Percentiles rank a stretch among this genome's conserved stretches.
Conservation (phyloP, 169 alveolate genomes). For the Theileria luwenshuni region DNA sequence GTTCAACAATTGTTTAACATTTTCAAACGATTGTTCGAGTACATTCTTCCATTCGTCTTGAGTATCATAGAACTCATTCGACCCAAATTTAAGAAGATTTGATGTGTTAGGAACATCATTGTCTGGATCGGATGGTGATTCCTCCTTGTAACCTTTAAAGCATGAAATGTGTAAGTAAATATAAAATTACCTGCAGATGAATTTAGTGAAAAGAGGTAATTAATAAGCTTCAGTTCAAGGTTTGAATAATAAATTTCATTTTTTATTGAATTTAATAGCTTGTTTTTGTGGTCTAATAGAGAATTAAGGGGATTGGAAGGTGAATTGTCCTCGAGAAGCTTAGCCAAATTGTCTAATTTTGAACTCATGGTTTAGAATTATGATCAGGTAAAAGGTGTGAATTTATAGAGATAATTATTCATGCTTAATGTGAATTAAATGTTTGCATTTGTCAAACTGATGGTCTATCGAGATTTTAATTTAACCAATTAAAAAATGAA, state of each 20-base stretch:
- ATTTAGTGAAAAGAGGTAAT: not conserved
- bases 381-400: not conserved
- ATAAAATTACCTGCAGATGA: constrained; percentile 11
- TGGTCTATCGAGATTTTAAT: not conserved
- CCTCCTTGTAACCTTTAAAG: not conserved
- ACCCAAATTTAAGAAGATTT: constrained; percentile 10
- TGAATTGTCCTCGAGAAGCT: too few relatives aligned
- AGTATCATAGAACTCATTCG: constrained; percentile 22
- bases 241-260: constrained; percentile 39
- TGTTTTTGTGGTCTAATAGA: constrained; percentile 31
- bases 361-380: not conserved
- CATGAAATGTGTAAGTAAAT: not conserved
- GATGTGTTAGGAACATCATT: not conserved
- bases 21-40: too few relatives aligned
- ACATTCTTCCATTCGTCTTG: constrained; percentile 24
- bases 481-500: too few relatives aligned
- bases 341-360: not conserved
- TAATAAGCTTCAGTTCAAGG: constrained; percentile 36
- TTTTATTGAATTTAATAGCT: constrained; percentile 25
- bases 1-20: constrained; percentile 1
- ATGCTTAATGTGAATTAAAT: not conserved
- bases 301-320: constrained; percentile 35
- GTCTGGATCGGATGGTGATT: not conserved
- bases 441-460: not conserved
- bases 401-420: not conserved